Base-by-base conservation (phyloP, 2,329 filamentous ascomycete species). In the Aspergillus viridinutans region DNA sequence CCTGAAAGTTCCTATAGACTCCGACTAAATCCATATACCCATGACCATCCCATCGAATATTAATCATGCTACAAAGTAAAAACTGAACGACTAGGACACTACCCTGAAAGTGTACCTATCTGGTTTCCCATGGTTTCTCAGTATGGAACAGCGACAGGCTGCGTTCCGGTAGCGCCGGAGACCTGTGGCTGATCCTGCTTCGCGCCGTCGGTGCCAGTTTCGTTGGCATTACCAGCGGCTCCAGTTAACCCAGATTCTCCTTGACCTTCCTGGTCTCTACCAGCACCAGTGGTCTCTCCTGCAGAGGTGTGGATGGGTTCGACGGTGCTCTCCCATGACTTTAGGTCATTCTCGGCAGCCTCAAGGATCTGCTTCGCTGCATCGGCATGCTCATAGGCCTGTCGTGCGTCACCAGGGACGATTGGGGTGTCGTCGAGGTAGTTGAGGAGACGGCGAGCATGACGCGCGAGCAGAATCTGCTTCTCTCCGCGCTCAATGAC, bases 401-500 rank as follows among this genome's bases (percentile, higher is more conserved):
- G 80, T 52, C 88, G 86, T 17, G 81, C 74, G 71, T 97, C 91
- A 50, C 94, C 94, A 1, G 93, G 93, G 0, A 96, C 88, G 29
- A 97, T 85, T 0, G 94, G 91, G 0, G 87, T 88, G 72, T 97
- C 93, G 67, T 99, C 94, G 10, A 99, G 84, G 42, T 96, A 83
- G 65, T 89, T 86, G 55, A 99, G 75, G 38, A 99, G 83, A 47
- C 91, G 87, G 54, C 91, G 89, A 21, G 92, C 93, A 72, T 97
- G 92, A 68, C 90, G 90, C 56, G 94, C 93, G 17, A 99, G 84
- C 58, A 99, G 90, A 67, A 93, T 90, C 73, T 99, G 94, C 79
- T 97, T 97, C 80, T 97, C 94, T 25, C 92, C 92, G 32, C 93
- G 89, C 80, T 99, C 94, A 66, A 99, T 96, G 21, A 92, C 90